Evolutionary conservation across 106 monocot species (phyloP).

Genomic region (Gastrodia elata): DNA sequence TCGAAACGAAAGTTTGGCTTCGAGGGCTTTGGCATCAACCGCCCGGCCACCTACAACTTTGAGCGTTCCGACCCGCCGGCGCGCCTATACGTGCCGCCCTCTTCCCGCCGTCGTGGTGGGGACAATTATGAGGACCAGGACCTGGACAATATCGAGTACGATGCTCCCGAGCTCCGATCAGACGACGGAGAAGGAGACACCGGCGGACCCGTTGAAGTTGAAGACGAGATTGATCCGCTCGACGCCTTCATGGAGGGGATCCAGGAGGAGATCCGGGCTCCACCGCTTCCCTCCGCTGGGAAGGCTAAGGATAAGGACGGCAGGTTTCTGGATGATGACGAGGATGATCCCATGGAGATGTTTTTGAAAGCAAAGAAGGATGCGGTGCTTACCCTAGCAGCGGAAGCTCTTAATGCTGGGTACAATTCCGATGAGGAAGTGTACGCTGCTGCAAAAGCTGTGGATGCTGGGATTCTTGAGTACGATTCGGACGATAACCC

Average conservation of each 20-base stretch:
- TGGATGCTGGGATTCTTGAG: slow-evolving; percentile 92
- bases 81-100: slow-evolving; percentile 76
- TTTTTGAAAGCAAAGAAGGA: slow-evolving; percentile 93
- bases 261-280: slow-evolving; percentile 65
- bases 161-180: slow-evolving; percentile 15
- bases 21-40: slow-evolving; percentile 87
- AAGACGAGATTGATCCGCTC: slow-evolving; percentile 78
- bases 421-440: slow-evolving; percentile 96
- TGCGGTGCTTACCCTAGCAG: slow-evolving; percentile 64
- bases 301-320: slow-evolving; percentile 26
- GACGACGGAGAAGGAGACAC: background rate
- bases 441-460: slow-evolving; percentile 93
- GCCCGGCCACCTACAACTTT: slow-evolving; percentile 79
- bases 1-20: slow-evolving; percentile 96
- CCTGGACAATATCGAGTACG: slow-evolving; percentile 80
- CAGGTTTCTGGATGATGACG: slow-evolving; percentile 53
- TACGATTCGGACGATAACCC: slow-evolving; percentile 96
- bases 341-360: slow-evolving; percentile 87
- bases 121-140: slow-evolving; percentile 59
- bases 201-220: slow-evolving; percentile 11
- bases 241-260: slow-evolving; percentile 97
- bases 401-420: slow-evolving; percentile 77
- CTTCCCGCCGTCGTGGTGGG: slow-evolving; percentile 26
- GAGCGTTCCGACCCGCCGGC: slow-evolving; percentile 54
- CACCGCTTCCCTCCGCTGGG: slow-evolving; percentile 19